Conservation (phyloP, 352 stramenopile species). For the Lagenidium sp. region DNA sequence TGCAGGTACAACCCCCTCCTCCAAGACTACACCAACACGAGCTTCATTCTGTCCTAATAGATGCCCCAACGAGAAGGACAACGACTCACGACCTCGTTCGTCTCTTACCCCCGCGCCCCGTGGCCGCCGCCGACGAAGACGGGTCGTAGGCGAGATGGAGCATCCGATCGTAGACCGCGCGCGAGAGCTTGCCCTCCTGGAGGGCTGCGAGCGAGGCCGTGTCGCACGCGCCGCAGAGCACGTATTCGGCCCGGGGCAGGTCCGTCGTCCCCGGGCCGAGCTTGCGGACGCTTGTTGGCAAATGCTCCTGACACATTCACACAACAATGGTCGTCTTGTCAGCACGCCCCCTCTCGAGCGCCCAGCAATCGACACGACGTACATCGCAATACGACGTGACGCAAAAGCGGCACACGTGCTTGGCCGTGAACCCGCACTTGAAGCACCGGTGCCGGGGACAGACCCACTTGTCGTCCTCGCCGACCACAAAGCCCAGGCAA, state of each 20-base stretch:
- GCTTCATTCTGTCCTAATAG: slow-evolving; percentile 77
- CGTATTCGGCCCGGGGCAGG: slow-evolving; percentile 41
- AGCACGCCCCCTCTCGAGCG: not conserved
- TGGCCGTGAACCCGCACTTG: slow-evolving; percentile 45
- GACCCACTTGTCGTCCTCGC: slow-evolving; percentile 45
- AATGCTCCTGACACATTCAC: no score
- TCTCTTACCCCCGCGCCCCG: slow-evolving; percentile 4
- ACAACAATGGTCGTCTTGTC: no score
- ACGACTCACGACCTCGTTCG: slow-evolving; percentile 9
- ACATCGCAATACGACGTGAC: slow-evolving; percentile 67
- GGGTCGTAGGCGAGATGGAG: slow-evolving; percentile 5
- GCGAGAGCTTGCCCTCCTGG: slow-evolving; percentile 33
- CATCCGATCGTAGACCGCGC: slow-evolving; percentile 24
- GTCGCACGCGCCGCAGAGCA: slow-evolving; percentile 49
- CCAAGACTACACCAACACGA: slow-evolving; percentile 87
- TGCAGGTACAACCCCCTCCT: slow-evolving; percentile 84
- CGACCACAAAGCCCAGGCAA: slow-evolving; percentile 52
- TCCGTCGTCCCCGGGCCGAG: slow-evolving; percentile 41
- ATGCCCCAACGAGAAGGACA: not conserved
- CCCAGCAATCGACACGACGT: slow-evolving; percentile 1
- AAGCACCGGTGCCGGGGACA: slow-evolving; percentile 64
- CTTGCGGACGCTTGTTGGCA: slow-evolving; percentile 26
- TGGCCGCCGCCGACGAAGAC: no score
- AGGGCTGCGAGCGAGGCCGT: slow-evolving; percentile 21
- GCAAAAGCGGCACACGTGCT: slow-evolving; percentile 56